phyloP scores from a whole-genome alignment of 2,329 filamentous ascomycete species.

The Ophiostoma tasmaniense region DNA sequence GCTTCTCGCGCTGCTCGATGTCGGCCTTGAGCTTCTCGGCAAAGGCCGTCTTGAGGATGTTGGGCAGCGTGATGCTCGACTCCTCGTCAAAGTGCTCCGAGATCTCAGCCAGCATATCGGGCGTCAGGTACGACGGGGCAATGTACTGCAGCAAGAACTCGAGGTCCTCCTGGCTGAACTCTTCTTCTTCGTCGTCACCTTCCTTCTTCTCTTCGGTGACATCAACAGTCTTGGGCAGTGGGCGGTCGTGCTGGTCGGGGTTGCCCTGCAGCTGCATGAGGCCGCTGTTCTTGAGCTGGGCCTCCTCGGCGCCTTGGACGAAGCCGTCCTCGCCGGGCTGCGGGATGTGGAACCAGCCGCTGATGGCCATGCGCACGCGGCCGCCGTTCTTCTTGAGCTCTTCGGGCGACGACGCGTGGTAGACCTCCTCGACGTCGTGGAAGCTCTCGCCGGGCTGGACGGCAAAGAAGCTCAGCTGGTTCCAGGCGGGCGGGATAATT shows the following conservation, averaged over 20 bases:
- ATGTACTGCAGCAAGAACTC: conserved; percentile 89
- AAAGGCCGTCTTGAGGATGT: conserved; percentile 73
- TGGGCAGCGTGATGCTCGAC: conserved; percentile 73
- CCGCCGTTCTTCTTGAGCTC: conserved; percentile 60
- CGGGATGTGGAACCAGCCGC: conserved; percentile 97
- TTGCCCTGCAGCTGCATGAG: conserved; percentile 89
- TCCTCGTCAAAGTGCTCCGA: conserved; percentile 71
- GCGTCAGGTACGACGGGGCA: conserved; percentile 80
- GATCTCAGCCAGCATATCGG: conserved; percentile 79
- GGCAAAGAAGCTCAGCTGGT: conserved; percentile 95
- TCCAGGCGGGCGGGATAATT: conserved; percentile 88
- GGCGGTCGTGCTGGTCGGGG: conserved; percentile 79
- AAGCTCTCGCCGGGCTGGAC: conserved; percentile 98
- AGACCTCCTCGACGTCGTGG: conserved; percentile 97
- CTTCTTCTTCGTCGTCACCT: conserved; percentile 33
- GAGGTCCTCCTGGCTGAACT: conserved; percentile 67
- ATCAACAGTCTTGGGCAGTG: conserved; percentile 50
- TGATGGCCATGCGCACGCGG: conserved; percentile 91
- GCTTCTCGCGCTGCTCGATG: conserved; percentile 56
- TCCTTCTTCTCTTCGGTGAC: background rate
- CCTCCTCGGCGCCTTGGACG: conserved; percentile 78
- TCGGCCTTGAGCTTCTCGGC: conserved; percentile 61
- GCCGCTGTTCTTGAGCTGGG: conserved; percentile 79
- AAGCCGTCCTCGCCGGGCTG: conserved; percentile 91
- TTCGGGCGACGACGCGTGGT: conserved; percentile 54